Evolutionary conservation across 2,329 filamentous ascomycete species (phyloP).

Genomic region (Triangularia setosa): DNA sequence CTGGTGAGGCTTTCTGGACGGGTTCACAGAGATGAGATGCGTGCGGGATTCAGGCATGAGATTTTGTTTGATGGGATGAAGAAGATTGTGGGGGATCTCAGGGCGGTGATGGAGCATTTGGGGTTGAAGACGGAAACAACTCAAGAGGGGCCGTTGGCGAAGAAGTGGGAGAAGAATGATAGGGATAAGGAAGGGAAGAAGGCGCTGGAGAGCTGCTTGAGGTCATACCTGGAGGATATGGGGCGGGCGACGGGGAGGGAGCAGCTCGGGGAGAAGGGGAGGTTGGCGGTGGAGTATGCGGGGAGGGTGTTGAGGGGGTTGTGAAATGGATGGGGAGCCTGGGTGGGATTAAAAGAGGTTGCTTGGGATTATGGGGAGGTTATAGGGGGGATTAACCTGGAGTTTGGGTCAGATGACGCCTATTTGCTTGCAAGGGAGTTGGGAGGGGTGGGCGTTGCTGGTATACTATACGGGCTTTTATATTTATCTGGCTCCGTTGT

Average conservation of each 20-base stretch:
- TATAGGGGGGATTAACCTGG: no score
- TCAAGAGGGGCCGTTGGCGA: neutral
- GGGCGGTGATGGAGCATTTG: neutral
- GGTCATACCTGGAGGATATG: conserved; percentile 16
- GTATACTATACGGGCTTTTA: no score
- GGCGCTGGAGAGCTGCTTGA: conserved; percentile 20
- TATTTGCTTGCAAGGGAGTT: neutral
- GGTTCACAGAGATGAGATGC: conserved; percentile 12
- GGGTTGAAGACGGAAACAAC: neutral
- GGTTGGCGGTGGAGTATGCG: conserved; percentile 21
- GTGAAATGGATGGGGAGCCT: no score
- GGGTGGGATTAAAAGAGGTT: no score
- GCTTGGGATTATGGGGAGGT: no score
- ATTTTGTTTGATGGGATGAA: conserved; percentile 22
- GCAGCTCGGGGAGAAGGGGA: conserved; percentile 16
- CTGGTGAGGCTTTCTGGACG: conserved; percentile 11
- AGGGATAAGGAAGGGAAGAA: conserved; percentile 11
- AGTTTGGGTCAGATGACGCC: no score
- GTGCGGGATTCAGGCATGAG: conserved; percentile 18
- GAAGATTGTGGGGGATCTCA: conserved; percentile 13
- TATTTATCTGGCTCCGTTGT: no score
- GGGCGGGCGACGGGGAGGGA: conserved; percentile 12
- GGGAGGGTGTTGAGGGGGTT: conserved; percentile 17
- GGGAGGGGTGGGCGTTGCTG: neutral
- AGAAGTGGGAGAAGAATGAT: neutral